Evolutionary conservation across 129 eudicot genomes (phyloP), one percentile per base, ranked within the genome.

Genomic region (Flaveria bidentis): DNA sequence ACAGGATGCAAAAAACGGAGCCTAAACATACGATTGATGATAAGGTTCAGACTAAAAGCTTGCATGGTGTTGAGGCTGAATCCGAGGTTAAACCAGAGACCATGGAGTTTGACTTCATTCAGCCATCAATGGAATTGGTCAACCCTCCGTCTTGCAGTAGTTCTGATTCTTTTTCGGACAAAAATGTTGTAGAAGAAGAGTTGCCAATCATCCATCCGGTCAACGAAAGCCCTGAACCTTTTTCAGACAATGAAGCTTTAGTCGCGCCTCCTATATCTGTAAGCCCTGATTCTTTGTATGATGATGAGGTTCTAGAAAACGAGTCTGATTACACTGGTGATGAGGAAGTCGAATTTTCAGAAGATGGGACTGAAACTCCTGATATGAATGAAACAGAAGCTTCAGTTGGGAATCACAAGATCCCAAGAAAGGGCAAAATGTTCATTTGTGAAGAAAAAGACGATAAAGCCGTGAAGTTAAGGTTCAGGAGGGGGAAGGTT

Each of bases 401-500:
- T 33, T 71, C 33, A 1, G 65, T 60, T 46, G 86, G 66, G 63
- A 85, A 71, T 62, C 16, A 12, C 42, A 80, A 73, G 75, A 70
- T 68, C 25, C 23, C 45, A 25, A 85, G 83, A 81, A 88, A 89
- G 78, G 80, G 76, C 44, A 72, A 72, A 44, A 63, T 14, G 42
- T 52, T 46, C 68, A 58, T 70, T 64, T 73, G 85, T 16, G 86
- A 83, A 76, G 89, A 84, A 6, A 78, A 84, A 66, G 78, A 78
- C 12, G 53, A 41, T 25, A 69, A 82, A 69, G 71, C 77, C 3
- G 71, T 75, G 79, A 92, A 87, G 78, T 39, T 80, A 1, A 90
- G 85, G 72, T 90, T 90, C 82, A 85, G 94, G 72, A 88, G 89
- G 80, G 98, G 98, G 58, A 87, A 76, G 52, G 67, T 86, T 60